phyloP scores from a whole-genome alignment of 139 green algal genomes.

The Microglena sp. region DNA sequence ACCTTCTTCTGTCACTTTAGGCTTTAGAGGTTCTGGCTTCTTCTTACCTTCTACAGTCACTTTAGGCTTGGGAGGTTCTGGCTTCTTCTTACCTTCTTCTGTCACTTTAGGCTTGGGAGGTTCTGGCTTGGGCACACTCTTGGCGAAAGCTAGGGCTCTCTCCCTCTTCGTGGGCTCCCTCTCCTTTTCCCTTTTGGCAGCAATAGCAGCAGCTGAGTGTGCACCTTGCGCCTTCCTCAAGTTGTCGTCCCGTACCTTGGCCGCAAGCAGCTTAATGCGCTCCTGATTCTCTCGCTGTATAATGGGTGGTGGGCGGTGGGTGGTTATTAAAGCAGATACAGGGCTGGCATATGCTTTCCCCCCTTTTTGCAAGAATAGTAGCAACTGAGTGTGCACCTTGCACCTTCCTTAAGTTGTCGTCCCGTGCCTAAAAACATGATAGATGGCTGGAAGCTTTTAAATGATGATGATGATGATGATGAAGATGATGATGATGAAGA shows the following conservation, averaged over 20 bases:
- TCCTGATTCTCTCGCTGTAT: slow-evolving; percentile 41
- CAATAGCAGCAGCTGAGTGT: background rate
- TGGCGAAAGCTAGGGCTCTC: slow-evolving; percentile 32
- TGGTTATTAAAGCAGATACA: background rate
- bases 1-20: background rate
- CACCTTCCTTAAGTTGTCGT: slow-evolving; percentile 24
- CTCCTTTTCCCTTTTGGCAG: slow-evolving; percentile 6
- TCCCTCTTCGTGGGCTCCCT: slow-evolving; percentile 26
- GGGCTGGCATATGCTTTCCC: background rate
- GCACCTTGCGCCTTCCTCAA: background rate
- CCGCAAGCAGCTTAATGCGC: slow-evolving; percentile 37
- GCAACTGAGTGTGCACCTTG: background rate
- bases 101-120: slow-evolving; percentile 6
- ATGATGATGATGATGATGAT: too few species aligned
- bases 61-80: background rate
- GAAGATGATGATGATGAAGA: too few species aligned
- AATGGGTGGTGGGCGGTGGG: background rate
- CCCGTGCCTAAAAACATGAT: slow-evolving; percentile 12
- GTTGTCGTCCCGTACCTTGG: slow-evolving; percentile 34
- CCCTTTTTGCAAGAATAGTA: background rate
- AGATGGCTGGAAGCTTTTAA: background rate
- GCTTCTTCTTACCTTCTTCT: background rate
- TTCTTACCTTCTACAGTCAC: background rate
- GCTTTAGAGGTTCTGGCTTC: background rate
- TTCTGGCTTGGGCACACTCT: slow-evolving; percentile 35